These are phyloP conservation scores for Prototheca cutis DNA, from an alignment of 163 green algal genomes.

Conservation along the genomic window DNA sequence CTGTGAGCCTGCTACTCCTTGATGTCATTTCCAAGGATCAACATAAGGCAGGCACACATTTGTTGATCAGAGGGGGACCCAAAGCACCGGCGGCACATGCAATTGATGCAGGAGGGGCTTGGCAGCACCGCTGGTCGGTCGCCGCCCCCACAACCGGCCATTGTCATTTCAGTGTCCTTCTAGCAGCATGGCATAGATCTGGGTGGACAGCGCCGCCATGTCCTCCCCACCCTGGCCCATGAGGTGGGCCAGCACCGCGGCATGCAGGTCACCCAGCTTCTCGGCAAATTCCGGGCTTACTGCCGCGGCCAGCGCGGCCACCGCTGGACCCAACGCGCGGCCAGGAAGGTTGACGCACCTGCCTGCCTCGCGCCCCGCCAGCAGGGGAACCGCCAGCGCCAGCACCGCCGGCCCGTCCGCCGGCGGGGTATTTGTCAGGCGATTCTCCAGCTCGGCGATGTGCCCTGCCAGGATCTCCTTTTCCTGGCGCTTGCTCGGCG, in stretches of 20 bases:
- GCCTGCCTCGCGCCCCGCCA: slow-evolving; percentile 26
- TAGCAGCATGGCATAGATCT: no score
- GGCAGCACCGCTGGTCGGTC: no score
- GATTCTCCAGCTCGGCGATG: slow-evolving; percentile 26
- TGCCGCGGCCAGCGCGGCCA: slow-evolving; percentile 33
- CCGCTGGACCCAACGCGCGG: slow-evolving; percentile 36
- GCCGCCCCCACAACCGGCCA: no score
- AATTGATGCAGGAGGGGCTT: no score
- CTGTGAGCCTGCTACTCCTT: no score
- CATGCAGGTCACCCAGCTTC: slow-evolving; percentile 36
- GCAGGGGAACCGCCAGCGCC: slow-evolving; percentile 49
- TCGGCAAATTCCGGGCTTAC: slow-evolving; percentile 19
- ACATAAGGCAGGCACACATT: no score
- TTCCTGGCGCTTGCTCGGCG: slow-evolving; percentile 65
- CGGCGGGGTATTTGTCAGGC: slow-evolving; percentile 29
- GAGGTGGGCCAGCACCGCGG: slow-evolving; percentile 41
- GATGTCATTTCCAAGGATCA: no score
- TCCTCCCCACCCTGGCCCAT: slow-evolving; percentile 5
- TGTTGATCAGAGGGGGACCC: no score
- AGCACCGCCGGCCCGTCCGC: slow-evolving; percentile 43
- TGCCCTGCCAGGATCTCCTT: slow-evolving; percentile 30
- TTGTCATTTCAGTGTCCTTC: no score
- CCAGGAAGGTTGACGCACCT: slow-evolving; percentile 48
- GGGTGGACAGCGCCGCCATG: neutral
- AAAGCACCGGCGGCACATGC: no score